Base-by-base conservation (phyloP, 2,329 filamentous ascomycete genomes). In the Apiospora sp. region DNA sequence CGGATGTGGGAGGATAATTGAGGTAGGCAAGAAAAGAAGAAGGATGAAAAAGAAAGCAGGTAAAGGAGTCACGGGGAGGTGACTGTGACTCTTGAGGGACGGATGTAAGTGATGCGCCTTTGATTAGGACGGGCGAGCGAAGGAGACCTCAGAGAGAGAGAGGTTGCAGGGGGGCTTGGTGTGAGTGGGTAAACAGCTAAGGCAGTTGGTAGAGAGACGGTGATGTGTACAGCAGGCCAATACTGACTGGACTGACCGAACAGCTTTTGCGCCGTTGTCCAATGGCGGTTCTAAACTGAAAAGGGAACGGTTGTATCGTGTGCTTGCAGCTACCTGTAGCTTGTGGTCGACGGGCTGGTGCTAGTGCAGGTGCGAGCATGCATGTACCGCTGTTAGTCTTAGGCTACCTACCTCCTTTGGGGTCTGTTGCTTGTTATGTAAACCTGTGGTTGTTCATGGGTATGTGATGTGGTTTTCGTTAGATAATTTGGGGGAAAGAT, bases 141-240 rank as follows among this genome's bases (percentile, higher is more conserved):
- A 30, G 4, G 27, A 30, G 27, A 30, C 27, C 27, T 30, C 30
- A 19, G 30, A 4, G 54, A 16, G 27, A 41, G 58, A 41, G 58
- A 41, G 58, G 54, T 61, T 37, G 30, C 30, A 61, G 54, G 54
- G 54, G 37, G 54, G 54, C 22, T 30, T 64, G 58, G 58, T 64
- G 58, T 64, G 58, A 64, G 58, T 64, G 58, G 58, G 58, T 64
- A 64, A 64, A 34, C 58, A 41, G 58, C 58, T 41, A 64, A 64
- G 58, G 58, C 58, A 41, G 58, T 64, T 64, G 58, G 58, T 64
- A 64, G 58, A 64, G 58, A 64, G 58, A 41, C 58, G 34, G 58
- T 64, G 58, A 64, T 64, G 58, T 64, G 58, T 41, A 64, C 58
- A 64, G 58, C 58, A 64, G 58, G 58, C 58, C 58, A 64, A n/a